Percentiles rank a stretch among this genome's conserved stretches.
phyloP scores from a whole-genome alignment of 2,329 filamentous ascomycete species.

The Fusarium sp. region DNA sequence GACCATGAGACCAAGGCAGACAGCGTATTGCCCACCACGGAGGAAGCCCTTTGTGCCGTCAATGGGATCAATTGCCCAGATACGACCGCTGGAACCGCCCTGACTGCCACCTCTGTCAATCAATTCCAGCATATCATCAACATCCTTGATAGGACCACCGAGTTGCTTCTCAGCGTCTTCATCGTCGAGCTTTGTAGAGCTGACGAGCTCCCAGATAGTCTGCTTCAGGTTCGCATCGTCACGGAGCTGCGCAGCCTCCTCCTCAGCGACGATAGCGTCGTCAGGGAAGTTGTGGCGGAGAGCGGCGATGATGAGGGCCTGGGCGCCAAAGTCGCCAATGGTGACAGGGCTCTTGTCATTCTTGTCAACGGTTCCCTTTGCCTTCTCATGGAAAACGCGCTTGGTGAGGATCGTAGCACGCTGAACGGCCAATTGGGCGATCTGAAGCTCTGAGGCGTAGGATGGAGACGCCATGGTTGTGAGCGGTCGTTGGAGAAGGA shows the following conservation, averaged over 20 bases:
- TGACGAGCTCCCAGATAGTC: constrained; percentile 86
- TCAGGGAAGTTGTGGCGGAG: constrained; percentile 89
- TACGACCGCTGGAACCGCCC: constrained; percentile 79
- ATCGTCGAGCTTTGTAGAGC: constrained; percentile 73
- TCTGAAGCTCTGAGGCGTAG: constrained; percentile 83
- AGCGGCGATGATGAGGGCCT: constrained; percentile 93
- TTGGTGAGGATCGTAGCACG: constrained; percentile 71
- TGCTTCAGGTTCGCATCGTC: constrained; percentile 73
- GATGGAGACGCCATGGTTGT: constrained; percentile 51
- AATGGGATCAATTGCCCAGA: constrained; percentile 98
- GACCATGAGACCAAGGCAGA: constrained; percentile 91
- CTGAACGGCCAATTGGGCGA: constrained; percentile 90
- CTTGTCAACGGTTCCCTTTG: constrained; percentile 91
- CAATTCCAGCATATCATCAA: constrained; percentile 74
- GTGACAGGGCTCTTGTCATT: constrained; percentile 97
- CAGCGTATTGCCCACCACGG: constrained; percentile 95
- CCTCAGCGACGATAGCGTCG: constrained; percentile 94
- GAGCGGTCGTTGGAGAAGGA: constrained; percentile 40
- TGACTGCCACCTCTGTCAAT: constrained; percentile 76
- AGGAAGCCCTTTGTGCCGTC: constrained; percentile 98
- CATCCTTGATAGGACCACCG: constrained; percentile 75
- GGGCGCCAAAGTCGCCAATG: constrained; percentile 96
- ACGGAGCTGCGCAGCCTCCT: constrained; percentile 86
- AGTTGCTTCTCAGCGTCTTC: constrained; percentile 69
- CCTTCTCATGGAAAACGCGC: constrained; percentile 77